Evolutionary conservation across 1,284 basidiomycete genomes (phyloP), one percentile per base, ranked within the genome.

Genomic region (Ceratobasidium sp.): DNA sequence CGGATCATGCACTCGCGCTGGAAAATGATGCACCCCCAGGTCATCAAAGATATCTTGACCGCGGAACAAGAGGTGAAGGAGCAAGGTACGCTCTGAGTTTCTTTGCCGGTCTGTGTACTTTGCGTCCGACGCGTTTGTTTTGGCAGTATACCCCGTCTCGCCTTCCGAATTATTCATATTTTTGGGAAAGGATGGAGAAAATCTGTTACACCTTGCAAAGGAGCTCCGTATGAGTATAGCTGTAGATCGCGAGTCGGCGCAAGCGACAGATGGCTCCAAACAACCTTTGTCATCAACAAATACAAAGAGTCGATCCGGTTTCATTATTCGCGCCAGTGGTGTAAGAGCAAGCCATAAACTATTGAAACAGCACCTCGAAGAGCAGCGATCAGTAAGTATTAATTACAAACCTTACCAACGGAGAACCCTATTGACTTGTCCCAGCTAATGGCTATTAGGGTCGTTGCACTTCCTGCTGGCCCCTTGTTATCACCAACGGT

Each of bases 101-200:
- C 20, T 29, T 15, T 10, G 15, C 17, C 25, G 13, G 27, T 4
- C 25, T 35, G 13, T n/a, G 20, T 15, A 67, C 5, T n/a, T 3
- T n/a, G 15, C 13, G 22, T 8, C 8, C 22, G 20, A 47, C n/a
- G 10, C n/a, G 10, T 40, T 8, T 22, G 15, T 15, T 22, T 17
- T 20, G 15, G 20, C 34, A 67, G 64, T n/a, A 13, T 47, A 67
- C 22, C 40, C 50, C 17, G 29, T 67, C n/a, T 47, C 64, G 17
- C 50, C 52, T 1, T 55, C 64, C 25, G 52, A 67, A 17, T 25
- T 67, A 22, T 67, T 67, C 40, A 67, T 67, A 32, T 38, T 67
- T 2, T 27, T 67, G 15, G 64, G 64, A 6, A 35, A 52, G 7
- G 64, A 67, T 40, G 64, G 64, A 13, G 52, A 55, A 20, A 45